Percentiles rank a stretch among this genome's conserved stretches.
Evolutionary conservation across 768 basidiomycete genomes (phyloP).

Genomic region (Sporobolomyces phaffii): DNA sequence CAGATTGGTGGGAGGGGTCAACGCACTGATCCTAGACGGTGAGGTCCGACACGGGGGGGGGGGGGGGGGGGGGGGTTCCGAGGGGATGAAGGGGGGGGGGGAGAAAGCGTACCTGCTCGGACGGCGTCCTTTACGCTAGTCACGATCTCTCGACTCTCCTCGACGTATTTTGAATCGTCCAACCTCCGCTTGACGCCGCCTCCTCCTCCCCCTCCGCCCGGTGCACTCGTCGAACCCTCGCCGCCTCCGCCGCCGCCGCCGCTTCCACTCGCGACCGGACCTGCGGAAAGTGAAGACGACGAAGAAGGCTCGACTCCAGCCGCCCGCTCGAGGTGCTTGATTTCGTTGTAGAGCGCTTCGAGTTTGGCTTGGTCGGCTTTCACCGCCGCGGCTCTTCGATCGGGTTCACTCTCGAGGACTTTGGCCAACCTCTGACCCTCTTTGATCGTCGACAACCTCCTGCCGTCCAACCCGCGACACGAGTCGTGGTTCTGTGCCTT

Average conservation of each 20-base stretch:
- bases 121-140: constrained; percentile 90
- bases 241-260: constrained; percentile 45
- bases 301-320: constrained; percentile 49
- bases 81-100: no score
- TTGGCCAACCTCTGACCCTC: constrained; percentile 93
- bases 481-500: constrained; percentile 76
- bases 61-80: no score
- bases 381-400: constrained; percentile 51
- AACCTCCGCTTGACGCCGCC: constrained; percentile 78
- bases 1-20: no score
- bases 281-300: neutral
- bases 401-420: constrained; percentile 76
- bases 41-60: no score
- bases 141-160: constrained; percentile 82
- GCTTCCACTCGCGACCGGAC: constrained; percentile 21
- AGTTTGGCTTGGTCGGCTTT: constrained; percentile 34
- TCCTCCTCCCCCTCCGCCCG: constrained; percentile 47
- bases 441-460: constrained; percentile 86
- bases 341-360: constrained; percentile 40
- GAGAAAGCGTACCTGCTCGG: constrained; percentile 65
- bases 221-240: constrained; percentile 42
- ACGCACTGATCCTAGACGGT: no score
- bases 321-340: constrained; percentile 33
- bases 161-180: constrained; percentile 85
- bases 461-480: constrained; percentile 71